These are phyloP conservation scores for Lagenidium giganteum DNA, from an alignment of 352 stramenopile genomes.

Conservation along the genomic window DNA sequence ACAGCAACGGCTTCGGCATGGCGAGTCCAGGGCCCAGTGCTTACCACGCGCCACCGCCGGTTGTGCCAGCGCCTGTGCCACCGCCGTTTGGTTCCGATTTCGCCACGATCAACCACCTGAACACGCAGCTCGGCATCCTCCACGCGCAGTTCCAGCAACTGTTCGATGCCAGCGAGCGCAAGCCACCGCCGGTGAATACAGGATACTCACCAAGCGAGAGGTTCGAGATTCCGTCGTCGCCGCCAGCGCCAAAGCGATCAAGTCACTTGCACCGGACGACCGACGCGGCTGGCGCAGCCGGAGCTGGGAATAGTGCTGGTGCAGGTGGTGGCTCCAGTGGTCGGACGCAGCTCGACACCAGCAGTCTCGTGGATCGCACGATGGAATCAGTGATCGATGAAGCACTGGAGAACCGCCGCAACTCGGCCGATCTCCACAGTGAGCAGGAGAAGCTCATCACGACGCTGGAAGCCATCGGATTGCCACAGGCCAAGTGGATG, in stretches of 20 bases:
- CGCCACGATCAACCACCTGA: constrained; percentile 34
- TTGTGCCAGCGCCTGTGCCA: too few relatives aligned
- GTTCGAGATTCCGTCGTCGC: constrained; percentile 31
- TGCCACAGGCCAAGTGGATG: constrained; percentile 1
- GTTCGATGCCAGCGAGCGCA: constrained; percentile 33
- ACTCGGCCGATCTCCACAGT: not conserved
- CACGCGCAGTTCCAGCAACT: constrained; percentile 58
- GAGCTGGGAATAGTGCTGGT: too few relatives aligned
- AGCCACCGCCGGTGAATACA: constrained; percentile 1
- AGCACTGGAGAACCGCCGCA: constrained; percentile 10
- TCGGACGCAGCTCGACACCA: too few relatives aligned
- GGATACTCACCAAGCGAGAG: constrained; percentile 28
- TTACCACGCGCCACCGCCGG: too few relatives aligned
- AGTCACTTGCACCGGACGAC: constrained; percentile 21
- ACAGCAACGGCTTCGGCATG: not conserved
- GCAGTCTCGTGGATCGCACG: too few relatives aligned
- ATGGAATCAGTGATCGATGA: constrained; percentile 30
- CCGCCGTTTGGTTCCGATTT: too few relatives aligned
- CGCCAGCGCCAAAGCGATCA: constrained; percentile 7
- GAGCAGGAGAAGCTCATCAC: constrained; percentile 37
- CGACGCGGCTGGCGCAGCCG: too few relatives aligned
- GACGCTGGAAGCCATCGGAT: constrained; percentile 27
- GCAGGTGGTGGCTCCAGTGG: too few relatives aligned
- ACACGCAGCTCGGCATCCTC: constrained; percentile 41
- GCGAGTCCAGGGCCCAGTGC: not conserved